Evolutionary conservation across 768 basidiomycete species (phyloP).

Genomic region (Cystobasidium ongulense): DNA sequence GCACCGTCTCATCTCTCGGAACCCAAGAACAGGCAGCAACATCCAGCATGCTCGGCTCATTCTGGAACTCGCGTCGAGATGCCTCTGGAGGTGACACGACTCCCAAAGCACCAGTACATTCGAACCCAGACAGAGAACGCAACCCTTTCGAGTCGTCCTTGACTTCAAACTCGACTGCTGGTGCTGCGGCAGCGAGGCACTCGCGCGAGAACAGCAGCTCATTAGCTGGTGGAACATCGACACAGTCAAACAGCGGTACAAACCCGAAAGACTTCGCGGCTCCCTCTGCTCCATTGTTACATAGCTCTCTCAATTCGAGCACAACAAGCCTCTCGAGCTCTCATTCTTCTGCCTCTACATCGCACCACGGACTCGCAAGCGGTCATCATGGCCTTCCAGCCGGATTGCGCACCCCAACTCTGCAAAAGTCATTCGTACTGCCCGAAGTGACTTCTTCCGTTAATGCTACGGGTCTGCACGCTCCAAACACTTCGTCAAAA

Average conservation of each 20-base stretch:
- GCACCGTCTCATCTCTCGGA: not conserved
- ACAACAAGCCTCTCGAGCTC: not conserved
- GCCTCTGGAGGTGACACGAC: slow-evolving; percentile 19
- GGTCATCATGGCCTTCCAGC: slow-evolving; percentile 5
- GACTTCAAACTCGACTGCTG: not conserved
- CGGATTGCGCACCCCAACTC: slow-evolving; percentile 26
- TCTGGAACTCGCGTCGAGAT: slow-evolving; percentile 5
- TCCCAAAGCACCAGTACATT: slow-evolving; percentile 7
- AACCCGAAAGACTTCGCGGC: not conserved
- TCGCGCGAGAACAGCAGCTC: slow-evolving; percentile 21
- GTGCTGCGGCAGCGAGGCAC: not conserved
- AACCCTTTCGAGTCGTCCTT: slow-evolving; percentile 25
- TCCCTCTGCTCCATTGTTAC: not conserved
- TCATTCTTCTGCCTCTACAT: not conserved
- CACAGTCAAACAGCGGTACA: not conserved
- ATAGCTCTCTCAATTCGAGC: not conserved
- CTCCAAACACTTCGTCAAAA: not conserved
- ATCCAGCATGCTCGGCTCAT: slow-evolving; percentile 14
- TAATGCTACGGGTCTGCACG: not conserved
- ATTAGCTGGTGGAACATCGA: not conserved
- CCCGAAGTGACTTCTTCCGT: slow-evolving; percentile 7
- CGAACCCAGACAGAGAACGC: slow-evolving; percentile 1
- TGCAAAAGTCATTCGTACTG: slow-evolving; percentile 18
- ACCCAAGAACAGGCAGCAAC: not conserved
- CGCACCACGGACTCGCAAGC: not conserved